Percentiles rank a stretch among this genome's conserved stretches.
Evolutionary conservation across 768 basidiomycete genomes (phyloP).

Genomic region (Rickenella mellea): DNA sequence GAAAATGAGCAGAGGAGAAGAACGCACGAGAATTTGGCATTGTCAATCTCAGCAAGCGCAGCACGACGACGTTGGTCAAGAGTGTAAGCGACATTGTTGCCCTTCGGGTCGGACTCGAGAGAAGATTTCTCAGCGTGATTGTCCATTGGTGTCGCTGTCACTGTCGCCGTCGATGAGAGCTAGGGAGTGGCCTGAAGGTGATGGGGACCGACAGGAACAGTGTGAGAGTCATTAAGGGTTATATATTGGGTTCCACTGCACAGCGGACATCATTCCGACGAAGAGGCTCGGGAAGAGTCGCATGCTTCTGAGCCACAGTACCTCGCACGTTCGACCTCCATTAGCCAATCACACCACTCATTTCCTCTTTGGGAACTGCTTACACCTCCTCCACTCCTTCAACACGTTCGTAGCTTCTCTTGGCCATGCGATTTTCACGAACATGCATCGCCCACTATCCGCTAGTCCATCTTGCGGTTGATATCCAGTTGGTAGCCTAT

Average conservation of each 20-base stretch:
- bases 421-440: too few relatives aligned
- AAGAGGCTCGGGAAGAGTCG: too few relatives aligned
- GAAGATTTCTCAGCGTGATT: background rate
- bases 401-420: too few relatives aligned
- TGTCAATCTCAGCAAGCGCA: slow-evolving; percentile 81
- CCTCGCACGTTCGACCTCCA: background rate
- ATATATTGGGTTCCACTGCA: too few relatives aligned
- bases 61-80: slow-evolving; percentile 69
- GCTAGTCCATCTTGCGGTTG: too few relatives aligned
- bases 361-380: too few relatives aligned
- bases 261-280: too few relatives aligned
- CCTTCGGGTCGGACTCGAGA: slow-evolving; percentile 1
- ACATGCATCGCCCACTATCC: too few relatives aligned
- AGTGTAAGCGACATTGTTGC: slow-evolving; percentile 2
- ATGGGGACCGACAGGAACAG: background rate
- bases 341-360: slow-evolving; percentile 1
- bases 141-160: background rate
- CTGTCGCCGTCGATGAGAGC: background rate
- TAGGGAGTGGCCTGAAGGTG: too few relatives aligned
- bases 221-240: too few relatives aligned
- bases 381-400: too few relatives aligned
- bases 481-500: too few relatives aligned
- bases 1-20: slow-evolving; percentile 5
- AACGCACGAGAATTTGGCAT: slow-evolving; percentile 72
- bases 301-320: background rate